Conservation (phyloP, 2,329 filamentous ascomycete genomes). For the Hypoxylon sp. region DNA sequence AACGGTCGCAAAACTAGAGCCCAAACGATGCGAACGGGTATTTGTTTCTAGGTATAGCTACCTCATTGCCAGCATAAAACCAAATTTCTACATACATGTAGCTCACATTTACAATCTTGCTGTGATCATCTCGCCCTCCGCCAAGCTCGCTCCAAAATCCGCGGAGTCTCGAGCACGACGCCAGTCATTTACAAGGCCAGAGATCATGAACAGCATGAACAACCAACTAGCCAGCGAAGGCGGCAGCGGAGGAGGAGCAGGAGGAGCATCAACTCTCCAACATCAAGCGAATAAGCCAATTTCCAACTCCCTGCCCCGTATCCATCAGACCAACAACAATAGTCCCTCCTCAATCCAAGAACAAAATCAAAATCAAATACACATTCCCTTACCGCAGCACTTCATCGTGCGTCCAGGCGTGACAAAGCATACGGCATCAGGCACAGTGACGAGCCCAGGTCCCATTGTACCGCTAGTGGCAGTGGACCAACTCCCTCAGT, state of each 20-base stretch:
- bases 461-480: slow-evolving; percentile 67
- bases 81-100: slow-evolving; percentile 10
- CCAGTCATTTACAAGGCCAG: background rate
- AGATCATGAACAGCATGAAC: background rate
- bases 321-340: background rate
- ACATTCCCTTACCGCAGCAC: slow-evolving; percentile 51
- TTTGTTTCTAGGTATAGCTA: background rate
- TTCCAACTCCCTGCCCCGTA: slow-evolving; percentile 1
- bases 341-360: background rate
- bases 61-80: slow-evolving; percentile 7
- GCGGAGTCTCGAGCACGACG: slow-evolving; percentile 3
- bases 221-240: slow-evolving; percentile 6
- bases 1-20: slow-evolving; percentile 19
- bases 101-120: background rate
- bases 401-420: slow-evolving; percentile 61
- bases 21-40: slow-evolving; percentile 19
- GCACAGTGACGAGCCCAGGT: slow-evolving; percentile 48
- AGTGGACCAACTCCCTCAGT: slow-evolving; percentile 64
- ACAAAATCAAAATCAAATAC: background rate
- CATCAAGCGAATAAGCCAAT: background rate
- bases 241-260: background rate
- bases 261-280: slow-evolving; percentile 3
- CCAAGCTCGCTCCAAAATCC: background rate
- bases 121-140: background rate
- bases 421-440: slow-evolving; percentile 48